These are phyloP conservation scores for Leccinum longicurvipes DNA, from an alignment of 768 basidiomycete genomes.

Conservation along the genomic window DNA sequence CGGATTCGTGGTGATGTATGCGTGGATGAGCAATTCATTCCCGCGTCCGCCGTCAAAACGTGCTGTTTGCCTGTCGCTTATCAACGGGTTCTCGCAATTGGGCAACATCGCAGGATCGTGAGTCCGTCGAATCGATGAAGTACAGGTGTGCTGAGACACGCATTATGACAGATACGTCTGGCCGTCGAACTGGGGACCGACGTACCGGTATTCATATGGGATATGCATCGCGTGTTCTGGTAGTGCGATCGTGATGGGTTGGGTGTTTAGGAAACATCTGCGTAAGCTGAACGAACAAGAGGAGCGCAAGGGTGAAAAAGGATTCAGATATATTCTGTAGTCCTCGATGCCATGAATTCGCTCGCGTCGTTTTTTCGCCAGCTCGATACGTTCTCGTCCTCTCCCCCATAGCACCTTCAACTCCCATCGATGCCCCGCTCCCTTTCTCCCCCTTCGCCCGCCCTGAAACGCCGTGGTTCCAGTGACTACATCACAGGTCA, in stretches of 20 bases:
- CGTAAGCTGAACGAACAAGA: conserved; percentile 37
- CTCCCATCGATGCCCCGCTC: conserved; percentile 41
- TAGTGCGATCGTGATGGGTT: conserved; percentile 47
- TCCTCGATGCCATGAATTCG: conserved; percentile 64
- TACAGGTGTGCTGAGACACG: not conserved
- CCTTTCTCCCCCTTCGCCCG: conserved; percentile 27
- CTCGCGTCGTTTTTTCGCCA: conserved; percentile 78
- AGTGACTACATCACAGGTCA: too few species aligned
- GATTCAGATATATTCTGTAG: conserved; percentile 49
- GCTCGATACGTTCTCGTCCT: conserved; percentile 73
- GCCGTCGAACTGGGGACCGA: conserved; percentile 67
- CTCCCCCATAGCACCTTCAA: conserved; percentile 55
- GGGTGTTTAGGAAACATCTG: conserved; percentile 44
- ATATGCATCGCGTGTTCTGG: conserved; percentile 65
- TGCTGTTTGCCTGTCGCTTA: conserved; percentile 75
- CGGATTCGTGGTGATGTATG: conserved; percentile 62
- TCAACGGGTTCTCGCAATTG: conserved; percentile 79
- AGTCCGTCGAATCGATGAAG: conserved; percentile 29
- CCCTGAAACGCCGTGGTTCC: conserved; percentile 26
- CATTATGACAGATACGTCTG: conserved; percentile 51
- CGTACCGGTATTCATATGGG: conserved; percentile 67
- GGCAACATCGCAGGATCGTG: conserved; percentile 85
- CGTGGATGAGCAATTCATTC: conserved; percentile 56
- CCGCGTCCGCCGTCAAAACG: conserved; percentile 81
- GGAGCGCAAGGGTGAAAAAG: conserved; percentile 31